Base-by-base conservation (phyloP, 2,329 filamentous ascomycete species). In the Pseudocercospora fuligena region DNA sequence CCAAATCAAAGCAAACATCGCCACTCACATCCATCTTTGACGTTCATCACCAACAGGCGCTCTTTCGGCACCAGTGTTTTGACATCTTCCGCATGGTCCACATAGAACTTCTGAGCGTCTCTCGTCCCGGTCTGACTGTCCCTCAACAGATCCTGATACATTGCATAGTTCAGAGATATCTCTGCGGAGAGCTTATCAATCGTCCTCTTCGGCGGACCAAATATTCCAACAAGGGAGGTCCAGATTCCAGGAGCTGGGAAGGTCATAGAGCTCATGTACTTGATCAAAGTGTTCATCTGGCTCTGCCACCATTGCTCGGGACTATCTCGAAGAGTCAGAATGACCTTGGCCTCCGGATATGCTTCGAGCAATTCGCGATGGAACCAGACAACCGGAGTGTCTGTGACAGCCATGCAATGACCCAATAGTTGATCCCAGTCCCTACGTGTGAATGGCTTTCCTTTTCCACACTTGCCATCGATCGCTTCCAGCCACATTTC, bases 271-370 rank as follows among this genome's bases (percentile, higher is more conserved):
- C 9, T 16, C 11, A 56, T 43, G 33, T 40, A 65, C 33, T 66
- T 40, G n/a, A 60, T 36, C 16, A 65, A 40, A 3, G 65, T 69
- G 5, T 23, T 36, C 47, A 62, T 51, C n/a, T 54, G 54, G 40
- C 33, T 46, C 43, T 64, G 43, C 56, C 53, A 49, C 63, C 63
- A 65, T 21, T n/a, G 43, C n/a, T 68, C 66, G 3, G 64, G 56
- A 47, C 29, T 58, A 40, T 76, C 73, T 4, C 79, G 73, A 14
- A 67, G 65, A 1, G 73, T 77, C 46, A 79, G 64, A 14, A 80
- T 77, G 60, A 80, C 73, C 61, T 79, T 79, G 1, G 79, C 79
- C 0, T 76, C 70, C 0, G 80, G 80, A 61, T 81, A 81, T 0
- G 77, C 75, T 8, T 64, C 60, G 5, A 36, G 6, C 3, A 82